Conservation (phyloP, 306 rosid species). For the Rosa rugosa region DNA sequence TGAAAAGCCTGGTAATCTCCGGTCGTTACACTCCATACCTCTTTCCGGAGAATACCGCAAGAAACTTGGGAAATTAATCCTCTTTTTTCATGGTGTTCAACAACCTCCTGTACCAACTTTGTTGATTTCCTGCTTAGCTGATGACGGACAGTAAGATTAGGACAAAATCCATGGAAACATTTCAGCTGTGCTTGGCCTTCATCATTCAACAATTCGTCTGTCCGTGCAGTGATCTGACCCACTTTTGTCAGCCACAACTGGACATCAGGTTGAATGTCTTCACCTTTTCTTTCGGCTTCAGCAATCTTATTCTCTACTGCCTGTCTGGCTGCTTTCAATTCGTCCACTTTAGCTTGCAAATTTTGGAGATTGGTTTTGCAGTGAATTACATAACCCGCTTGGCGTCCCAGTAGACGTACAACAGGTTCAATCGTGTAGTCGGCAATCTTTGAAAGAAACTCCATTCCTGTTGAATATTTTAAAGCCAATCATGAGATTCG, state of each 20-base stretch:
- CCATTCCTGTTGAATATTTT: background rate
- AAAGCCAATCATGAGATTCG: no score
- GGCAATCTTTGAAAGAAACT: background rate
- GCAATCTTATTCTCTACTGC: background rate
- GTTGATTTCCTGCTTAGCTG: background rate
- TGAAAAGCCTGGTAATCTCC: background rate
- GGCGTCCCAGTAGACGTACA: background rate
- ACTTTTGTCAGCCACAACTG: background rate
- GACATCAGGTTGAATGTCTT: background rate
- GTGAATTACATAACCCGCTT: constrained; percentile 2
- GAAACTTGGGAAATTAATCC: background rate
- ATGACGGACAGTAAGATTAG: background rate
- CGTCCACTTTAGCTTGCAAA: background rate
- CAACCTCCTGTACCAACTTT: background rate
- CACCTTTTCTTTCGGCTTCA: background rate
- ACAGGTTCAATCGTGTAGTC: background rate
- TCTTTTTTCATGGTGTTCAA: background rate
- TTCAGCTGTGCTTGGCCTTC: background rate
- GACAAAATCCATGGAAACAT: background rate
- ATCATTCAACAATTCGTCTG: background rate
- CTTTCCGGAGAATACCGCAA: background rate
- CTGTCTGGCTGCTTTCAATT: background rate
- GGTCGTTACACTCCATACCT: background rate
- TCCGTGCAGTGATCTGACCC: background rate
- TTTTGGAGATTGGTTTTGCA: background rate